Evolutionary conservation across 1,284 basidiomycete genomes (phyloP).

Genomic region (Sparassis latifolia): DNA sequence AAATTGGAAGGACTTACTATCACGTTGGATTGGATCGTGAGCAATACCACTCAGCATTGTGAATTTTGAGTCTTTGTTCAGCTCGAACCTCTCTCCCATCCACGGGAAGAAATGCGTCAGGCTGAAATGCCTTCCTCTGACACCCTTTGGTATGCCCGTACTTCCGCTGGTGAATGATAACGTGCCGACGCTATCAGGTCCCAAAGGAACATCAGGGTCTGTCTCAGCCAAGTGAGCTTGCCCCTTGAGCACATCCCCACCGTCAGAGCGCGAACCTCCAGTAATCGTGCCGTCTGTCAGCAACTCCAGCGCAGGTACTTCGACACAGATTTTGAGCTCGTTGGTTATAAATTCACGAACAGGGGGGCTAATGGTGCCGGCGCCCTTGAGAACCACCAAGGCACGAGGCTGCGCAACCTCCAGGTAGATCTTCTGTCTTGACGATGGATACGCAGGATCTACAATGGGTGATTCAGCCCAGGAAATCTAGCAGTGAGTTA

Average conservation of each 20-base stretch:
- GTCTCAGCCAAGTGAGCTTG: slow-evolving; percentile 51
- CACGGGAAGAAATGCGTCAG: slow-evolving; percentile 99
- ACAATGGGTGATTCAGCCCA: slow-evolving; percentile 1
- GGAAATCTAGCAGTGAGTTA: not conserved
- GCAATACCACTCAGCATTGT: slow-evolving; percentile 99
- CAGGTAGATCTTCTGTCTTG: slow-evolving; percentile 93
- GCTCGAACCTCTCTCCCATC: slow-evolving; percentile 90
- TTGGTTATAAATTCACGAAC: slow-evolving; percentile 84
- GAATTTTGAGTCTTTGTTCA: slow-evolving; percentile 78
- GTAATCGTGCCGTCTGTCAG: slow-evolving; percentile 54
- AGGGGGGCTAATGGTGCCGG: slow-evolving; percentile 75
- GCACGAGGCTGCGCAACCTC: slow-evolving; percentile 93
- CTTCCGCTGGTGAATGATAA: slow-evolving; percentile 97
- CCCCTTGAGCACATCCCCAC: slow-evolving; percentile 46
- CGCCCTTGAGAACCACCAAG: slow-evolving; percentile 87
- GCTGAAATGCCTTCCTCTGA: slow-evolving; percentile 91
- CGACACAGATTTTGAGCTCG: slow-evolving; percentile 85
- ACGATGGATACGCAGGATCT: slow-evolving; percentile 97
- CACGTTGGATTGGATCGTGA: slow-evolving; percentile 98
- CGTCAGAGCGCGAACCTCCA: slow-evolving; percentile 49
- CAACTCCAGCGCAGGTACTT: slow-evolving; percentile 88
- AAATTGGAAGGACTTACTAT: slow-evolving; percentile 60
- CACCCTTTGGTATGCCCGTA: slow-evolving; percentile 98
- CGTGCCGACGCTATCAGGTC: slow-evolving; percentile 94
- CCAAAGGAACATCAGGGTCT: slow-evolving; percentile 80